A percentile compares a stretch with the other conserved stretches of the same genome.
phyloP scores from a whole-genome alignment of 2,329 filamentous ascomycete genomes.

The Xylariaceae sp. region DNA sequence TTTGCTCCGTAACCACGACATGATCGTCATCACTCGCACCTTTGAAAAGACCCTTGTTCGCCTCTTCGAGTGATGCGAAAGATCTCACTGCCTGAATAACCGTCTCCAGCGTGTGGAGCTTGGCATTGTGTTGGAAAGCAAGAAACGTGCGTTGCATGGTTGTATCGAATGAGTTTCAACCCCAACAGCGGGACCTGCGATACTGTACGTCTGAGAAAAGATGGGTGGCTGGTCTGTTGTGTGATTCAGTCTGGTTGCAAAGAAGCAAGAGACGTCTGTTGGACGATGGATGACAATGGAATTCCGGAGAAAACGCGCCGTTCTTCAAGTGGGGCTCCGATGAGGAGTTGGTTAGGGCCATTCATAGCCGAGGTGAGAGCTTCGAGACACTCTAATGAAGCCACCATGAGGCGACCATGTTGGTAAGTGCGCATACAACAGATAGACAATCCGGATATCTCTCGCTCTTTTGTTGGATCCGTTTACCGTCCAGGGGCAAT shows the following conservation, averaged over 20 bases:
- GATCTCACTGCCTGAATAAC: conserved; percentile 41
- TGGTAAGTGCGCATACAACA: not conserved
- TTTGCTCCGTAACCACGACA: conserved; percentile 56
- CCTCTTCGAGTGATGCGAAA: conserved; percentile 45
- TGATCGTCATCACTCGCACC: conserved; percentile 44
- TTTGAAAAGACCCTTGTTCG: conserved; percentile 55
- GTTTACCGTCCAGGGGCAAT: not conserved
- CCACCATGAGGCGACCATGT: not conserved
- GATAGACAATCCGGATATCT: not conserved
- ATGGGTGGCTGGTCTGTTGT: not conserved
- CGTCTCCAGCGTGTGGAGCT: conserved; percentile 29
- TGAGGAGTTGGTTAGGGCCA: conserved; percentile 9
- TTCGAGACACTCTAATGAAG: not conserved
- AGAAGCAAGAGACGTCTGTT: not conserved
- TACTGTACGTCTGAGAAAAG: not conserved
- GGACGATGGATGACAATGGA: conserved; percentile 6
- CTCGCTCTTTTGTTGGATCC: not conserved
- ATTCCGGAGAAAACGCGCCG: conserved; percentile 14
- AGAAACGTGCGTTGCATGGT: conserved; percentile 38
- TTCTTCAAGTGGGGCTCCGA: conserved; percentile 12
- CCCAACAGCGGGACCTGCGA: not conserved
- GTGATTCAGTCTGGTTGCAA: not conserved
- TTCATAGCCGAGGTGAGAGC: conserved; percentile 6
- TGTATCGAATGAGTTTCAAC: not conserved
- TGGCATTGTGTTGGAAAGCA: conserved; percentile 34